phyloP scores from a whole-genome alignment of 768 basidiomycete species.

The Sarcomyxa edulis region DNA sequence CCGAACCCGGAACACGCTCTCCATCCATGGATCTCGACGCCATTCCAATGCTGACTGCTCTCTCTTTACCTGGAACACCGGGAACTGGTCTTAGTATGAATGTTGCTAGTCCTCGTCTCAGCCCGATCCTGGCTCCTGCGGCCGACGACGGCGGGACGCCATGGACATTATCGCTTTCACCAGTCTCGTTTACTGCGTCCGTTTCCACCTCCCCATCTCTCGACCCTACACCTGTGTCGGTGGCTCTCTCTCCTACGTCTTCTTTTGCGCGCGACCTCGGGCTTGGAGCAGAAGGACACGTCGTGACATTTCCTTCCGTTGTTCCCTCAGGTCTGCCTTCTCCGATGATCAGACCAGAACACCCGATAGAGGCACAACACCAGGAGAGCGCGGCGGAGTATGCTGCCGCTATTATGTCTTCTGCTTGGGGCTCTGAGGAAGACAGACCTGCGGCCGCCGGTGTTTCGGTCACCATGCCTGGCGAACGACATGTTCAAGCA shows the following conservation, averaged over 20 bases:
- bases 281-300: slow-evolving; percentile 8
- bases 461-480: neutral
- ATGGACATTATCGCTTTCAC: slow-evolving; percentile 14
- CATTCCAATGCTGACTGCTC: slow-evolving; percentile 18
- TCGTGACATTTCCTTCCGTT: slow-evolving; percentile 1
- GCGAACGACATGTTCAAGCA: slow-evolving; percentile 1
- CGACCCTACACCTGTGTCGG: neutral
- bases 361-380: slow-evolving; percentile 4
- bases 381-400: slow-evolving; percentile 24
- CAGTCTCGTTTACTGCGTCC: slow-evolving; percentile 9
- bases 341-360: slow-evolving; percentile 4
- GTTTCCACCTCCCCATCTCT: slow-evolving; percentile 2
- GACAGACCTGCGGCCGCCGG: neutral
- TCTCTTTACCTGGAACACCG: slow-evolving; percentile 16
- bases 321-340: slow-evolving; percentile 3
- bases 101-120: slow-evolving; percentile 10
- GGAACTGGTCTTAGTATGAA: slow-evolving; percentile 9
- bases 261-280: slow-evolving; percentile 8
- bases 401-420: slow-evolving; percentile 27
- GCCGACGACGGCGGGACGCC: neutral
- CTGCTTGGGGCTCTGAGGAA: slow-evolving; percentile 22
- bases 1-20: slow-evolving; percentile 9
- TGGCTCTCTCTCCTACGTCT: slow-evolving; percentile 8
- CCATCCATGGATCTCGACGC: slow-evolving; percentile 18
- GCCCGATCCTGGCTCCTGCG: neutral